phyloP scores from a whole-genome alignment of 2,329 filamentous ascomycete species.

The Hymenoscyphus occultus region DNA sequence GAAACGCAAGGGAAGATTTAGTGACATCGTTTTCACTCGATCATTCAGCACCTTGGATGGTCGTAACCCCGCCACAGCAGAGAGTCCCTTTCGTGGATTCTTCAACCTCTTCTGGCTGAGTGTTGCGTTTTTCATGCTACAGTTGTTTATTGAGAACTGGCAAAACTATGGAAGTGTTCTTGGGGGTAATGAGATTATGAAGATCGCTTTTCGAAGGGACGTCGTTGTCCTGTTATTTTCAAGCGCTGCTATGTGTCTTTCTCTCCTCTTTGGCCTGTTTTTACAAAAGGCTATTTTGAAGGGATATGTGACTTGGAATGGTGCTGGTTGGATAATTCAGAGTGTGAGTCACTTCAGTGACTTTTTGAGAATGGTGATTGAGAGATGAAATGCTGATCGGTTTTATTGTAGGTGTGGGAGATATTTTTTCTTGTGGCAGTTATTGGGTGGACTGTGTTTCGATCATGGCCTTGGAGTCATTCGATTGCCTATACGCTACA shows the following conservation, averaged over 20 bases:
- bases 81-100: slow-evolving; percentile 75
- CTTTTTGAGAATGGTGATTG: background rate
- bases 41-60: slow-evolving; percentile 74
- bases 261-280: slow-evolving; percentile 62
- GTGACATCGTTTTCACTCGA: slow-evolving; percentile 65
- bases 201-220: slow-evolving; percentile 61
- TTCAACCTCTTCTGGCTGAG: slow-evolving; percentile 77
- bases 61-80: slow-evolving; percentile 61
- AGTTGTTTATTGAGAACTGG: slow-evolving; percentile 67
- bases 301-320: slow-evolving; percentile 65
- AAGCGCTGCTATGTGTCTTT: slow-evolving; percentile 66
- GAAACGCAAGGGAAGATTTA: slow-evolving; percentile 38
- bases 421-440: slow-evolving; percentile 58
- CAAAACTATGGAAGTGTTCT: slow-evolving; percentile 64
- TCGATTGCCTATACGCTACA: background rate
- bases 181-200: slow-evolving; percentile 69
- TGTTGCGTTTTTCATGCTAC: slow-evolving; percentile 63
- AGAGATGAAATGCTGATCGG: background rate
- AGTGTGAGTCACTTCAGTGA: slow-evolving; percentile 46
- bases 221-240: slow-evolving; percentile 56
- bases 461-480: slow-evolving; percentile 72
- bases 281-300: slow-evolving; percentile 59
- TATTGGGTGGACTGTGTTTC: slow-evolving; percentile 63
- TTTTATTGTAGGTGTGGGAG: slow-evolving; percentile 61
- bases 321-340: slow-evolving; percentile 69